A percentile compares a stretch with the other conserved stretches of the same genome.
These are phyloP conservation scores for Termitomyces sp. DNA, from an alignment of 768 basidiomycete genomes.

Conservation along the genomic window DNA sequence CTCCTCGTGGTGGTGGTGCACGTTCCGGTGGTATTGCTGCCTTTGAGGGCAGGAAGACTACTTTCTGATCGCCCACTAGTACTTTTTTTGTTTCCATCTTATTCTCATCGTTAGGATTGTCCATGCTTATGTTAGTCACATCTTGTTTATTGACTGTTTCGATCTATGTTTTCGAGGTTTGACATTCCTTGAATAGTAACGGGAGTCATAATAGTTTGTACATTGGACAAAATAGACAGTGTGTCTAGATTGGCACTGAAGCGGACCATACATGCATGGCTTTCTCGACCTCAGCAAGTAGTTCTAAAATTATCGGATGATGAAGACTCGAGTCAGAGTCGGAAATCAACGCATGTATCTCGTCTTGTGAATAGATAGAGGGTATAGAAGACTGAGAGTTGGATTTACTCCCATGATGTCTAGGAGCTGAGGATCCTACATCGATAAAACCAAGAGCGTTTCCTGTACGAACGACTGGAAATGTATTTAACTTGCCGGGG, in stretches of 20 bases:
- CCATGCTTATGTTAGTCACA: background rate
- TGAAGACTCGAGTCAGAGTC: background rate
- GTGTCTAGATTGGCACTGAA: background rate
- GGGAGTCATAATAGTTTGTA: conserved; percentile 3
- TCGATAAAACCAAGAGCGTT: conserved; percentile 8
- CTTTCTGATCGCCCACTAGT: conserved; percentile 32
- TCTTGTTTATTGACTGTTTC: conserved; percentile 3
- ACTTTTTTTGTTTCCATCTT: background rate
- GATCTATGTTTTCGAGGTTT: background rate
- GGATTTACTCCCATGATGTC: background rate
- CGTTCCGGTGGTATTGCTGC: conserved; percentile 61
- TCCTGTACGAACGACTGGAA: background rate
- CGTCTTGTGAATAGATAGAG: conserved; percentile 19
- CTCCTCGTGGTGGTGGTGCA: conserved; percentile 36
- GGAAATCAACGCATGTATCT: background rate
- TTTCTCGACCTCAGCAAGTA: conserved; percentile 28
- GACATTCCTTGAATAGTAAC: background rate
- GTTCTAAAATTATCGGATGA: conserved; percentile 24
- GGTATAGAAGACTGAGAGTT: conserved; percentile 15
- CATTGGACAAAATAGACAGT: background rate
- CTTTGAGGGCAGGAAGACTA: conserved; percentile 64
- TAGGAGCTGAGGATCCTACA: conserved; percentile 4
- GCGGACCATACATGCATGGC: conserved; percentile 26
- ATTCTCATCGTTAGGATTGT: background rate
- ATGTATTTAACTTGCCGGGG: background rate